phyloP scores from a whole-genome alignment of 768 basidiomycete species.

The Xerocomellus amylosporus region DNA sequence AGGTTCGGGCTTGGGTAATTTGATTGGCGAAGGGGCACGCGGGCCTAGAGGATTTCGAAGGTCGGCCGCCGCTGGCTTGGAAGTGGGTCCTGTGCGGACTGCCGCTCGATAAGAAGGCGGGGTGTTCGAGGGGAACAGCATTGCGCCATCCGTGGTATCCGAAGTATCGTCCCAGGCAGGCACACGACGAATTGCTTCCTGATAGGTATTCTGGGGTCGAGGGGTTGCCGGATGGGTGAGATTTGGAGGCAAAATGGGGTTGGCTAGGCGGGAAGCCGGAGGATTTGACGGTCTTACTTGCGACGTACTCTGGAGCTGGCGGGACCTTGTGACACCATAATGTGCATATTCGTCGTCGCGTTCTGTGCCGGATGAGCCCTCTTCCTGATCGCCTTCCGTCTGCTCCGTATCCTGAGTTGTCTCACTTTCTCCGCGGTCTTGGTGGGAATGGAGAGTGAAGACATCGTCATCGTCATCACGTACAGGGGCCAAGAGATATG shows the following conservation, averaged over 20 bases:
- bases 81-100: slow-evolving; percentile 28
- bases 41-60: slow-evolving; percentile 11
- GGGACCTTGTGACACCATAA: slow-evolving; percentile 1
- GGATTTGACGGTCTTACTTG: slow-evolving; percentile 10
- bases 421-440: slow-evolving; percentile 33
- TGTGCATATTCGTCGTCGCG: slow-evolving; percentile 18
- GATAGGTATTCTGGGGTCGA: slow-evolving; percentile 23
- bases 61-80: slow-evolving; percentile 11
- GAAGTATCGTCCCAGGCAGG: slow-evolving; percentile 37
- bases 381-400: slow-evolving; percentile 13
- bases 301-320: slow-evolving; percentile 7
- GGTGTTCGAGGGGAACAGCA: slow-evolving; percentile 37
- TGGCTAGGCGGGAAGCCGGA: slow-evolving; percentile 14
- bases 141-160: slow-evolving; percentile 36
- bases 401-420: slow-evolving; percentile 18
- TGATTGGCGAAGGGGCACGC: slow-evolving; percentile 31
- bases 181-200: slow-evolving; percentile 8
- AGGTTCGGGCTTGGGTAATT: slow-evolving; percentile 26
- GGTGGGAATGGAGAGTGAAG: slow-evolving; percentile 44
- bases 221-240: slow-evolving; percentile 31
- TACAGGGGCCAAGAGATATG: slow-evolving; percentile 26
- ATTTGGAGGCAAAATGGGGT: slow-evolving; percentile 27
- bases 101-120: slow-evolving; percentile 52
- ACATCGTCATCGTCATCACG: slow-evolving; percentile 40
- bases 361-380: slow-evolving; percentile 19